Base-by-base conservation (phyloP, 2,329 filamentous ascomycete genomes). In the Pseudofabraea citricarpa region DNA sequence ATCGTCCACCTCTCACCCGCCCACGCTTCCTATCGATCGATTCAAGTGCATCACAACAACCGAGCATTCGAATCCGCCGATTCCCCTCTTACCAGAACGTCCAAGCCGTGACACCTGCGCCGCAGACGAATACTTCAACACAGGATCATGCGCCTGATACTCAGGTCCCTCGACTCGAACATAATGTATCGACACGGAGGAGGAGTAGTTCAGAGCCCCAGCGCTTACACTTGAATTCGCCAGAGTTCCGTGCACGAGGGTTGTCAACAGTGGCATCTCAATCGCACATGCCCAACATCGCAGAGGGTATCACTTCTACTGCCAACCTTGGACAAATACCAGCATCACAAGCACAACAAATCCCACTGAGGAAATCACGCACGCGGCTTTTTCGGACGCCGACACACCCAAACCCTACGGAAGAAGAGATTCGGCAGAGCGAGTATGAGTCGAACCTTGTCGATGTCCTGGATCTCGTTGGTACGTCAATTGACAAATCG, bases 401-500 rank as follows among this genome's bases (percentile, higher is more conserved):
- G 33, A 41, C 36, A 40, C 29, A 12, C 19, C 18, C 20, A 32
- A 27, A 41, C 5, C 22, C 29, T 29, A 40, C 22, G 19, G 42
- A 43, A 19, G 43, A 38, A 20, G 35, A 20, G n/a, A 3, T 21
- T 6, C 15, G 5, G 18, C 12, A 41, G 19, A 18, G 62, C 36
- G 75, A 85, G 48, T 85, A 85, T 55, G 75, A 78, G 20, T 64
- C 74, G 9, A 73, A 77, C 50, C 69, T 87, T 51, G 81, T 86
- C 6, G 81, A 86, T 60, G 65, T 86, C 13, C 65, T 87, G 39
- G 83, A 87, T 64, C 76, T 84, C 23, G 71, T 87, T 50, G 81
- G 81, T 84, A 70, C 46, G 75, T 62, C 27, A n/a, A 10, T 5
- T 22, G 20, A 10, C n/a, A 27, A 7, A n/a, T 10, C n/a, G n/a